Evolutionary conservation across 179 eudicot species (phyloP).

Genomic region (Dionaea muscipula): DNA sequence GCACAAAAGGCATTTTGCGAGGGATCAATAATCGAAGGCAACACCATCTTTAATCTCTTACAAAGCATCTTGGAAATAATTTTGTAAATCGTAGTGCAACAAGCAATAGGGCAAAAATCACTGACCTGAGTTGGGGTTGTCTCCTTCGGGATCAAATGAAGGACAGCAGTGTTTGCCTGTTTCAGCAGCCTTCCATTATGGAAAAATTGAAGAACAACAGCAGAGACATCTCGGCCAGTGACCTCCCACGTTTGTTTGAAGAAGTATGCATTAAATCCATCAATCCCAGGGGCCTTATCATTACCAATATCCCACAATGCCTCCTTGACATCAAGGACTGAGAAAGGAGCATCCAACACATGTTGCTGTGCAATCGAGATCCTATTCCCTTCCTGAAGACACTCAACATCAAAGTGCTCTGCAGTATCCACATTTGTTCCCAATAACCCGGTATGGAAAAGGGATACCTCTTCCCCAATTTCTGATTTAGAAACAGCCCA

Average conservation of each 20-base stretch:
- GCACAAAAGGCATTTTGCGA: constrained; percentile 1
- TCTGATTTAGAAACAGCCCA: no score
- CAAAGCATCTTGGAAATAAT: background rate
- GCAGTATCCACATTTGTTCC: no score
- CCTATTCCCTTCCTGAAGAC: no score
- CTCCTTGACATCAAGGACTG: background rate
- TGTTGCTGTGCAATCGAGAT: no score
- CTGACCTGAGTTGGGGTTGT: no score
- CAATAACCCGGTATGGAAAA: no score
- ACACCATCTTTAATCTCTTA: background rate
- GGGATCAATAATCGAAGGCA: background rate
- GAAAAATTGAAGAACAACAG: background rate
- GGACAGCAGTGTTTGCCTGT: background rate
- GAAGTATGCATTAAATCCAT: background rate
- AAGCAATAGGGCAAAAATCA: background rate
- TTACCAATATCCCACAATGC: background rate
- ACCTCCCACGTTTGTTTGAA: background rate
- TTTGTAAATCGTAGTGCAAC: background rate
- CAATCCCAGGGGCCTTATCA: background rate
- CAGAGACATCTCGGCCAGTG: background rate
- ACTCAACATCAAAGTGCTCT: no score
- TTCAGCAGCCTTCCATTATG: background rate
- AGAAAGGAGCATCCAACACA: background rate
- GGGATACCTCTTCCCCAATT: no score
- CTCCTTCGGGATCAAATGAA: background rate